Evolutionary conservation across 1,139 yeast genomes (phyloP).

Genomic region (Candida pseudoviswanathii): DNA sequence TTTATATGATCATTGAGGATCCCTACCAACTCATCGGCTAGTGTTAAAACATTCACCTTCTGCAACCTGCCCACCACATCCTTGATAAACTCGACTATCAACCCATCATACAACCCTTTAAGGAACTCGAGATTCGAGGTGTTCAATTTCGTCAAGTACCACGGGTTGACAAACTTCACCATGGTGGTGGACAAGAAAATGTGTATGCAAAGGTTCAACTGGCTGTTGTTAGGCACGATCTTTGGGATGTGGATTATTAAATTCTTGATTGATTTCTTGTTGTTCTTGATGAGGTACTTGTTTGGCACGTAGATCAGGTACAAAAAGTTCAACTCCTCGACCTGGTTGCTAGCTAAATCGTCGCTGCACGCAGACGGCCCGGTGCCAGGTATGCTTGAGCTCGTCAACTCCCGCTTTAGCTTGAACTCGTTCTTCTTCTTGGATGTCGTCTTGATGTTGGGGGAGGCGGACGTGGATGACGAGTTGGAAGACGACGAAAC

Average conservation of each 20-base stretch:
- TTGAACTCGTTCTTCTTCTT: neutral
- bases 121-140: conserved; percentile 42
- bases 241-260: conserved; percentile 32
- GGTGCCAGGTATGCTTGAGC: neutral
- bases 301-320: conserved; percentile 39
- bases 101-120: conserved; percentile 26
- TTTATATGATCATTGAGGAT: conserved; percentile 32
- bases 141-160: conserved; percentile 43
- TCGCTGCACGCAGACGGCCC: neutral
- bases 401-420: too few species aligned
- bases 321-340: conserved; percentile 36
- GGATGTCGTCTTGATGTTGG: neutral
- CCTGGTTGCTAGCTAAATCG: neutral
- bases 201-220: conserved; percentile 40
- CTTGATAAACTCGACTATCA: conserved; percentile 32
- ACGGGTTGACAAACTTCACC: conserved; percentile 36
- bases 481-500: conserved; percentile 3
- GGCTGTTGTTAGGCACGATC: conserved; percentile 16
- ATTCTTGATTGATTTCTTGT: conserved; percentile 25
- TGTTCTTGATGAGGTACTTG: conserved; percentile 27
- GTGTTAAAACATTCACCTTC: conserved; percentile 15
- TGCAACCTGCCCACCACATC: conserved; percentile 26
- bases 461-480: conserved; percentile 4
- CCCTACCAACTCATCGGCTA: conserved; percentile 27
- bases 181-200: conserved; percentile 38